These are phyloP conservation scores for Chytriomyces hyalinus DNA, from an alignment of 192 early-diverging fungal genomes.

Conservation along the genomic window DNA sequence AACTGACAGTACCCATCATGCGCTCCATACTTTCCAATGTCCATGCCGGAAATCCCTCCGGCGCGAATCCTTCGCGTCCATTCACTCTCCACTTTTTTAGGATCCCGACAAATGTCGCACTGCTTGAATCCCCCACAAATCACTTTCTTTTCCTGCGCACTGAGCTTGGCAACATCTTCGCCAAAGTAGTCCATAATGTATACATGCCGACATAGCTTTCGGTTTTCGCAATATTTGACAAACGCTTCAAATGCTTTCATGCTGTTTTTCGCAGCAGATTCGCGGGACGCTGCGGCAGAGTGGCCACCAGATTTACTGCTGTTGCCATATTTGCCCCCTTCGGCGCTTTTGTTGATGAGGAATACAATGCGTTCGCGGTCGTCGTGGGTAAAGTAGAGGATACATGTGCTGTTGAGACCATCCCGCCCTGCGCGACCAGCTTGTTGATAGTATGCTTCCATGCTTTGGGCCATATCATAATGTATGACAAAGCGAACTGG, in stretches of 20 bases:
- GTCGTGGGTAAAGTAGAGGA: constrained; percentile 51
- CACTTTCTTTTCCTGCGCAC: not conserved
- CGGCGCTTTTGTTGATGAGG: constrained; percentile 34
- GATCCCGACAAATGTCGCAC: constrained; percentile 55
- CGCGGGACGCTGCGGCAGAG: constrained; percentile 4
- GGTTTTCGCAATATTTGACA: constrained; percentile 57
- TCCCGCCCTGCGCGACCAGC: constrained; percentile 60
- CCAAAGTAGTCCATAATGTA: constrained; percentile 51
- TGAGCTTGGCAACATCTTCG: constrained; percentile 4
- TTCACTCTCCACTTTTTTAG: constrained; percentile 36
- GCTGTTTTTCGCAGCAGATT: constrained; percentile 10
- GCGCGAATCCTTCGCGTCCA: not conserved
- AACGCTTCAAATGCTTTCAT: constrained; percentile 45
- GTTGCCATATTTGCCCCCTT: not conserved
- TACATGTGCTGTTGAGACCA: constrained; percentile 45
- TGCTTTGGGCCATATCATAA: constrained; percentile 82
- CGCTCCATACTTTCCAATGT: not conserved
- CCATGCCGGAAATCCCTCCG: not conserved
- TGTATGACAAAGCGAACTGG: constrained; percentile 92
- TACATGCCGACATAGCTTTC: constrained; percentile 48
- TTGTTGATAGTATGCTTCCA: constrained; percentile 87
- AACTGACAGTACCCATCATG: not conserved
- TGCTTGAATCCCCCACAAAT: constrained; percentile 38
- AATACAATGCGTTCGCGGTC: constrained; percentile 50
- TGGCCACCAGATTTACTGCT: not conserved